Conservation (phyloP, 441 rosid genomes). For the Mallotus repandus region DNA sequence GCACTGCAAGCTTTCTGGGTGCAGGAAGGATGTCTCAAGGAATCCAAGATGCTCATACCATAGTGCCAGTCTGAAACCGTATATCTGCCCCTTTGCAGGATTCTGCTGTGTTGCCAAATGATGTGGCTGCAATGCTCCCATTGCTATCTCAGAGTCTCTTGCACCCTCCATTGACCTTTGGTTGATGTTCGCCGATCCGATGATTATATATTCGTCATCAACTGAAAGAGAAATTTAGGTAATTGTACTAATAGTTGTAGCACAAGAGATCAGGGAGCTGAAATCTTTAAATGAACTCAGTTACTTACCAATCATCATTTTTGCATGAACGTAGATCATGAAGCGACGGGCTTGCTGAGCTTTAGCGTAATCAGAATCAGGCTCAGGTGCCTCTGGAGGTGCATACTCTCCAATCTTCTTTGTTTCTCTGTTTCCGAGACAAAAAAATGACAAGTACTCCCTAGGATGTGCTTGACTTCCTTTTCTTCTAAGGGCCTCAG, state of each 20-base stretch:
- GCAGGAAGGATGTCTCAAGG: conserved; percentile 56
- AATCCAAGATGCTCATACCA: conserved; percentile 92
- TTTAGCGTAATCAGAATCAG: conserved; percentile 61
- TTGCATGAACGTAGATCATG: conserved; percentile 95
- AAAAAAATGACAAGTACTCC: conserved; percentile 83
- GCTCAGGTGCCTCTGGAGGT: conserved; percentile 72
- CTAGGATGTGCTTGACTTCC: conserved; percentile 64
- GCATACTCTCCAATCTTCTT: conserved; percentile 73
- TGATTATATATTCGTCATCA: conserved; percentile 87
- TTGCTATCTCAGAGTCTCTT: conserved; percentile 93
- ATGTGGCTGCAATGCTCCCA: conserved; percentile 91
- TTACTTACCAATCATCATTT: conserved; percentile 87
- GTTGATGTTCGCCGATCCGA: conserved; percentile 96
- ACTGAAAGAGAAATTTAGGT: conserved; percentile 40
- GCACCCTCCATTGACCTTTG: conserved; percentile 98
- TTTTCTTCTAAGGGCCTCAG: conserved; percentile 57
- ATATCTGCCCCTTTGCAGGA: conserved; percentile 77
- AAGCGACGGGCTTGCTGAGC: conserved; percentile 90
- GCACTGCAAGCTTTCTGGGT: conserved; percentile 57
- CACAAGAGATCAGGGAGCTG: not conserved
- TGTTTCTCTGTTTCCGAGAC: conserved; percentile 87
- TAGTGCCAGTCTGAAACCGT: conserved; percentile 80
- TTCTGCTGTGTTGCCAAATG: conserved; percentile 52
- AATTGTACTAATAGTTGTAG: too few relatives aligned
- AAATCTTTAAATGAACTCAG: too few relatives aligned